These are phyloP conservation scores for Stagonosporopsis vannaccii DNA, from an alignment of 2,329 filamentous ascomycete genomes.

Conservation along the genomic window DNA sequence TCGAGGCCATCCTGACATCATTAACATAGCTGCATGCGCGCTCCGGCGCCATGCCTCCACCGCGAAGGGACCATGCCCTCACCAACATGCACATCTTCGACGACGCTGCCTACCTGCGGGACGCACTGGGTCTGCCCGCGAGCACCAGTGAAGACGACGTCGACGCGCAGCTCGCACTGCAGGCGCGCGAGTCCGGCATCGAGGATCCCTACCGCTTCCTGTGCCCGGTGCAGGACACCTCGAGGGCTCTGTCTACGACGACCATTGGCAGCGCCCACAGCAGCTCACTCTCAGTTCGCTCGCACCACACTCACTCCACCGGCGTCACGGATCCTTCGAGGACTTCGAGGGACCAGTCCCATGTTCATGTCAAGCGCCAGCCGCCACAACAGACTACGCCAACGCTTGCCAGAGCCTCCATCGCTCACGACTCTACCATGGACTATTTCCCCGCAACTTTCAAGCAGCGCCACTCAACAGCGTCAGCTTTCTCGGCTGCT, in stretches of 20 bases:
- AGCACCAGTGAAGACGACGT: slow-evolving; percentile 42
- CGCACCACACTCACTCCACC: slow-evolving; percentile 47
- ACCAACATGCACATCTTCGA: slow-evolving; percentile 45
- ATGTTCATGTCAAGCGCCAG: slow-evolving; percentile 24
- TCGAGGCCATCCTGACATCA: slow-evolving; percentile 32
- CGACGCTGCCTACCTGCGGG: slow-evolving; percentile 40
- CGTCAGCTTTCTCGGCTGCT: slow-evolving; percentile 31
- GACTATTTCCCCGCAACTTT: slow-evolving; percentile 25
- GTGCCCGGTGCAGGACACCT: slow-evolving; percentile 30
- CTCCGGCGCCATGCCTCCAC: slow-evolving; percentile 43
- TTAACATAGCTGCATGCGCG: slow-evolving; percentile 39
- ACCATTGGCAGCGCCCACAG: slow-evolving; percentile 41
- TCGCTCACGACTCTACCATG: slow-evolving; percentile 28
- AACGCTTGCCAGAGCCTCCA: slow-evolving; percentile 24
- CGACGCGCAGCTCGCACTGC: slow-evolving; percentile 37
- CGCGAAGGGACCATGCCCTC: slow-evolving; percentile 34
- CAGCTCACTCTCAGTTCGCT: slow-evolving; percentile 46
- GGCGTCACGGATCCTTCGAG: slow-evolving; percentile 44
- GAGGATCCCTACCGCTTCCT: slow-evolving; percentile 44
- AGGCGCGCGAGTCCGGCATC: slow-evolving; percentile 42
- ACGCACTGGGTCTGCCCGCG: slow-evolving; percentile 38
- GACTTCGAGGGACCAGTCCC: slow-evolving; percentile 41
- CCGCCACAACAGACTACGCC: slow-evolving; percentile 28
- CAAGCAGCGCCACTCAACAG: slow-evolving; percentile 30
- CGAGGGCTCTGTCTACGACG: slow-evolving; percentile 40